Base-by-base conservation (phyloP, 805 yeast genomes). In the Soucietia sequanensis region DNA sequence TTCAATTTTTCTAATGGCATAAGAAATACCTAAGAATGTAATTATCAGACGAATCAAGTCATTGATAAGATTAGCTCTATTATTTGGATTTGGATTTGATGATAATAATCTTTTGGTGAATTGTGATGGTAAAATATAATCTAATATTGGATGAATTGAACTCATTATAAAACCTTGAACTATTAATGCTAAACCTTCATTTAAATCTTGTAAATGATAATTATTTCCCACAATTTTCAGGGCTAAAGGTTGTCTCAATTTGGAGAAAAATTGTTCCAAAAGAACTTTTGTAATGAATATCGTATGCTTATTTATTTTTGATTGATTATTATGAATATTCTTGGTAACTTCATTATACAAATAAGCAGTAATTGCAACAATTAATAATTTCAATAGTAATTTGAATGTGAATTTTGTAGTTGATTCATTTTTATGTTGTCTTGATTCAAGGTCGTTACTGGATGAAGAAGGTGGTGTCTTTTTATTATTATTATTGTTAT, bases 21-120 rank as follows among this genome's bases (percentile, higher is more conserved):
- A 84, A 4, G 80, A 71, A 23, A 84, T 74, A 3, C 95, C 95
- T 27, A 84, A 60, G 47, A 83, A 72, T 3, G 87, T 82, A 37
- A 82, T 75, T 30, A 68, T 57, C 14, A 79, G 58, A 22, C 75
- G 49, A 14, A 68, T 34, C 8, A 60, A 48, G 42, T 68, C 73
- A 44, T 58, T 66, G 32, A 58, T 39, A 30, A 66, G 41, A 35
- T 56, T 61, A 19, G 59, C 46, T 9, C 43, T 33, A 26, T 49
- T 44, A 21, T 49, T 43, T 9, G 66, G 65, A 34, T 59, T 48
- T 3, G 72, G 72, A 42, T 65, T 65, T 5, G 70, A 65, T 12
- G 66, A 52, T 36, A 68, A 53, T 25, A 68, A 44, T 21, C 73
- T 45, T 28, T 44, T 53, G 11, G 62, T 53, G 32, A 59, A 49